Conservation (phyloP, 2,329 filamentous ascomycete species). For the Microdochium bolleyi region DNA sequence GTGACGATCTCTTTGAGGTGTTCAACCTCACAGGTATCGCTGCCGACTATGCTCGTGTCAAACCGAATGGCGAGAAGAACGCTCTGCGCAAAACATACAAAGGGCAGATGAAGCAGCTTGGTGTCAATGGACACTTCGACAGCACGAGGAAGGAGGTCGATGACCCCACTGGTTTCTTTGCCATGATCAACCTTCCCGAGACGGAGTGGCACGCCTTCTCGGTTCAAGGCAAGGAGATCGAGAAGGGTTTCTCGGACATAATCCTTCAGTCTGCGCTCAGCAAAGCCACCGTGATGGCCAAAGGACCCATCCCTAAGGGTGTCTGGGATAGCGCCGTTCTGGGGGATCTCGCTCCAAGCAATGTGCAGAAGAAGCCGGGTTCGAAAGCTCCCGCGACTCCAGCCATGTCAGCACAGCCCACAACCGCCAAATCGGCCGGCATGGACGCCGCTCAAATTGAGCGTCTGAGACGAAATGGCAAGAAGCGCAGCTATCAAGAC, state of each 20-base stretch:
- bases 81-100: slow-evolving; percentile 61
- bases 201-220: slow-evolving; percentile 49
- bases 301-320: slow-evolving; percentile 44
- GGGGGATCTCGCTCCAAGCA: slow-evolving; percentile 42
- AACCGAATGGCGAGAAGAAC: slow-evolving; percentile 60
- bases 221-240: slow-evolving; percentile 46
- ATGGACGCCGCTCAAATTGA: slow-evolving; percentile 33
- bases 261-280: slow-evolving; percentile 31
- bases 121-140: slow-evolving; percentile 55
- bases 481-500: slow-evolving; percentile 71
- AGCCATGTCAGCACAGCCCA: slow-evolving; percentile 21
- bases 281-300: slow-evolving; percentile 49
- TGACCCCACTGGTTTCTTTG: slow-evolving; percentile 42
- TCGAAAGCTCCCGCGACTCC: slow-evolving; percentile 41
- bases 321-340: slow-evolving; percentile 52
- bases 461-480: slow-evolving; percentile 57
- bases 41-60: slow-evolving; percentile 52
- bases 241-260: slow-evolving; percentile 39
- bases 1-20: slow-evolving; percentile 50
- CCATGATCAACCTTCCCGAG: slow-evolving; percentile 41
- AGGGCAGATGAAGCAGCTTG: slow-evolving; percentile 57
- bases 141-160: slow-evolving; percentile 45
- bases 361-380: slow-evolving; percentile 20
- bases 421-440: slow-evolving; percentile 19
- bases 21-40: slow-evolving; percentile 50